phyloP scores from a whole-genome alignment of 257 asterid species.

The Galeopsis tetrahit region DNA sequence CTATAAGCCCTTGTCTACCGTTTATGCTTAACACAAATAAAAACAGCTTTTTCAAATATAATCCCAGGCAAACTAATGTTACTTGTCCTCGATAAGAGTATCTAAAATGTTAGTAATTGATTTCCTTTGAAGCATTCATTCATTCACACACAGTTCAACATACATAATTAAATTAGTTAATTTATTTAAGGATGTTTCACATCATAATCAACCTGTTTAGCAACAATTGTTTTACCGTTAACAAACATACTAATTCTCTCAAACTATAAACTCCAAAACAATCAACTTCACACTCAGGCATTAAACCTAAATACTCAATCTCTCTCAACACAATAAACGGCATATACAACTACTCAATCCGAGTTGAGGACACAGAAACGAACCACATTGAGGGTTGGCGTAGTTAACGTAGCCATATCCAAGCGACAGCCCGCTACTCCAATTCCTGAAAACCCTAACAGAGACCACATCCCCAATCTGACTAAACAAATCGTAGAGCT shows the following conservation, averaged over 20 bases:
- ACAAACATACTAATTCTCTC: neutral
- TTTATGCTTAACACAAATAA: neutral
- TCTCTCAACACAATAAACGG: neutral
- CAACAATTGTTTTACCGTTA: neutral
- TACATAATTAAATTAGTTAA: neutral
- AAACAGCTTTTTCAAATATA: neutral
- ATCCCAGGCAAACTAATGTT: neutral
- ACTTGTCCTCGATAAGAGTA: neutral
- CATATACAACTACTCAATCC: neutral
- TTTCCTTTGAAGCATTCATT: neutral
- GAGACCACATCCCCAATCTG: constrained; percentile 84
- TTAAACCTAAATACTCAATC: neutral
- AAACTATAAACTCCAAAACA: neutral
- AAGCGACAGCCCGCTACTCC: constrained; percentile 59
- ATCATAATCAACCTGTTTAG: neutral
- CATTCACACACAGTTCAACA: neutral
- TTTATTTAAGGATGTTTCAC: neutral
- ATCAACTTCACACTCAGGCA: neutral
- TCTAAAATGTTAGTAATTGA: neutral
- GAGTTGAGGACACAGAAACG: constrained; percentile 14
- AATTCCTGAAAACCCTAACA: constrained; percentile 81
- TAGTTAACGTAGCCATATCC: constrained; percentile 86
- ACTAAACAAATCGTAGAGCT: constrained; percentile 73
- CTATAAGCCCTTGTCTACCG: neutral
- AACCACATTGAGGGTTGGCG: constrained; percentile 75